phyloP scores from a whole-genome alignment of 345 rosid genomes.

The Populus deltoides region DNA sequence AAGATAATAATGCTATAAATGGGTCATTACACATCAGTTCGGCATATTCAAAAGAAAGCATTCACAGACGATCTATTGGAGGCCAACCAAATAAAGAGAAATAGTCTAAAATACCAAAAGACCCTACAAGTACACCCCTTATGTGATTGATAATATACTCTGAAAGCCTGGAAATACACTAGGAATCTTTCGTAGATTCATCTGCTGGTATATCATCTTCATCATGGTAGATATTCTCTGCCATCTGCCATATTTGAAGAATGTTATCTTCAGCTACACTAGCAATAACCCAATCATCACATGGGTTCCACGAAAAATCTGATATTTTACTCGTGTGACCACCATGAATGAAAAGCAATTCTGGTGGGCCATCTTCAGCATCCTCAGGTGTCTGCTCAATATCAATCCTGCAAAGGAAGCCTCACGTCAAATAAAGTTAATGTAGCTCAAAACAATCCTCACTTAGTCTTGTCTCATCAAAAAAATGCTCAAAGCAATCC shows the following conservation, averaged over 20 bases:
- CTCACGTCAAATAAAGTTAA: background rate
- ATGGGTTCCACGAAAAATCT: slow-evolving; percentile 98
- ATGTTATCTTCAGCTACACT: slow-evolving; percentile 99
- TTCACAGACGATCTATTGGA: background rate
- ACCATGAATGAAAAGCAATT: slow-evolving; percentile 95
- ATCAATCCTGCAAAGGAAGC: slow-evolving; percentile 28
- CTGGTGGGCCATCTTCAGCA: slow-evolving; percentile 99
- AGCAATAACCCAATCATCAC: slow-evolving; percentile 95
- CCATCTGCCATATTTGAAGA: slow-evolving; percentile 99
- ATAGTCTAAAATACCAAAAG: background rate
- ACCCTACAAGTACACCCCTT: background rate
- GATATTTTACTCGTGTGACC: slow-evolving; percentile 99
- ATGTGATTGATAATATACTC: background rate
- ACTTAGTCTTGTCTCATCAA: background rate
- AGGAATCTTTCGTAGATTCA: slow-evolving; percentile 59
- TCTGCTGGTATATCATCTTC: slow-evolving; percentile 89
- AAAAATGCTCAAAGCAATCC: background rate
- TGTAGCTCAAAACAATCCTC: background rate
- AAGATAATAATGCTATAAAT: background rate
- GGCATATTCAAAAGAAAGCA: background rate
- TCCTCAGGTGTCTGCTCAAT: slow-evolving; percentile 46
- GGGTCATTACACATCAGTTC: background rate
- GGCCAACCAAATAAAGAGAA: background rate
- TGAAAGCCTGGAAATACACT: slow-evolving; percentile 1
- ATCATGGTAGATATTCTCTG: slow-evolving; percentile 95